Conservation (phyloP, 306 rosid species). For the Trifolium repens region DNA sequence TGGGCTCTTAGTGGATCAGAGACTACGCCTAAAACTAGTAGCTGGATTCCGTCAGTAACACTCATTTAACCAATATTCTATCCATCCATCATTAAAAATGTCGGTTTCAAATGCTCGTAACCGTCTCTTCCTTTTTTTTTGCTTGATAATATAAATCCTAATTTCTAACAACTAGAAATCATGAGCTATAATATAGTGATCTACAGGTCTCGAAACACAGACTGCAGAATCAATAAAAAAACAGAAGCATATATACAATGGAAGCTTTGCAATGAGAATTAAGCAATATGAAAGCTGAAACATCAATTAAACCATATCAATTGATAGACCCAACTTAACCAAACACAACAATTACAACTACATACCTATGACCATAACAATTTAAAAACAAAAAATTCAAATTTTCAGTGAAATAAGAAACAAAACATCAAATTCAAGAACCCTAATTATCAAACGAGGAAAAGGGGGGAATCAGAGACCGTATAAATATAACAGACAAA, state of each 20-base stretch:
- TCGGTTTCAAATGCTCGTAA: neutral
- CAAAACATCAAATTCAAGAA: neutral
- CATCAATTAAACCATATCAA: conserved; percentile 21
- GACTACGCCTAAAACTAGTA: neutral
- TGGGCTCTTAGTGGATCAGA: neutral
- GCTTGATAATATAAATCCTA: neutral
- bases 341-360: neutral
- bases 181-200: neutral
- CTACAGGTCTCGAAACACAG: neutral
- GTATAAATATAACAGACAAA: no score
- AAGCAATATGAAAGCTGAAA: conserved; percentile 23
- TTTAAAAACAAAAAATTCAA: neutral
- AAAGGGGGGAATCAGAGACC: no score
- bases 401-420: conserved; percentile 18
- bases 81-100: neutral
- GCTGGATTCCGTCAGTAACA: neutral
- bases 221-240: conserved; percentile 9
- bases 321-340: conserved; percentile 26
- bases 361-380: no score
- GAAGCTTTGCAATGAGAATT: neutral
- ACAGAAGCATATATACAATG: neutral
- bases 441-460: conserved; percentile 37
- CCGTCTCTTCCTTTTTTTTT: neutral
- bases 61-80: neutral
- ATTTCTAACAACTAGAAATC: neutral